Conservation (phyloP, 139 green algal species). For the Nannochloris sp. region DNA sequence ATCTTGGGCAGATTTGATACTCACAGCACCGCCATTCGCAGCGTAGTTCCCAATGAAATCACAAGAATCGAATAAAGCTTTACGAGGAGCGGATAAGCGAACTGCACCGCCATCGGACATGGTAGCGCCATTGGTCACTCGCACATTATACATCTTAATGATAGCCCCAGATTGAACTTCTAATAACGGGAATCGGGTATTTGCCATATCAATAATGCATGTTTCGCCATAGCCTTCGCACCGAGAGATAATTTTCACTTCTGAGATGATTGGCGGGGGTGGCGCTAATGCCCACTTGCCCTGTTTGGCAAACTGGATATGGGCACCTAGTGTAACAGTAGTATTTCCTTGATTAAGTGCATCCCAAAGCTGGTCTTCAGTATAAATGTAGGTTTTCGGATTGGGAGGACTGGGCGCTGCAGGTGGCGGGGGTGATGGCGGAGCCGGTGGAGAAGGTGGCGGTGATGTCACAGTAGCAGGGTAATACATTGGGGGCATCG, state of each 20-base stretch:
- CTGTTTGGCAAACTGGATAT: constrained; percentile 17
- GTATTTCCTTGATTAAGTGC: constrained; percentile 13
- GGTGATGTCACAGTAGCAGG: constrained; percentile 5
- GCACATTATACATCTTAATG: constrained; percentile 14
- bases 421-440: constrained; percentile 18
- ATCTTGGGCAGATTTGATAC: constrained; percentile 11
- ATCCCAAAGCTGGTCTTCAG: constrained; percentile 28
- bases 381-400: constrained; percentile 21
- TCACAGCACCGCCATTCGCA: constrained; percentile 17
- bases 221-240: constrained; percentile 23
- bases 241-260: constrained; percentile 7
- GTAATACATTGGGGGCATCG: constrained; percentile 11
- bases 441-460: constrained; percentile 12
- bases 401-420: constrained; percentile 23
- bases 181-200: constrained; percentile 13
- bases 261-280: constrained; percentile 15
- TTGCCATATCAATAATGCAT: constrained; percentile 30
- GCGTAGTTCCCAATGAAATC: constrained; percentile 27
- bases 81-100: neutral
- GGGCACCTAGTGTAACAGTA: constrained; percentile 23
- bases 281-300: constrained; percentile 18
- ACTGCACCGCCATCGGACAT: constrained; percentile 17
- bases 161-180: neutral
- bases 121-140: constrained; percentile 25
- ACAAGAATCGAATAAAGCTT: constrained; percentile 10